Evolutionary conservation across 23 red algal genomes (phyloP).

Genomic region (Porphyridium purpureum): DNA sequence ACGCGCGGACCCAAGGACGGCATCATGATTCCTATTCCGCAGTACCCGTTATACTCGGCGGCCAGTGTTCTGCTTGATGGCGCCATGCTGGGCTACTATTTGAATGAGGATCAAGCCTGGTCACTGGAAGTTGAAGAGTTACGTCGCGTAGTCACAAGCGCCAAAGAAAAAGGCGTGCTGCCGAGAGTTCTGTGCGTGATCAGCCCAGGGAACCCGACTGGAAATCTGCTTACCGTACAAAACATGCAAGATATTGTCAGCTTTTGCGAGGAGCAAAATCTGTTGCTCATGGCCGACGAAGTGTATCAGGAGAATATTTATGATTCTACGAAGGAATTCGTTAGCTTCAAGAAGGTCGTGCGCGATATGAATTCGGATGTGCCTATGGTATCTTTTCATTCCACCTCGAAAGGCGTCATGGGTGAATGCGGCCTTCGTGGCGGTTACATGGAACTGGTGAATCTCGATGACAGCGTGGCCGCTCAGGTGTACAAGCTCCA

Average conservation of each 20-base stretch:
- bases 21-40: slow-evolving; percentile 79
- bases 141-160: not conserved
- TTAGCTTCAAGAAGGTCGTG: slow-evolving; percentile 81
- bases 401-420: slow-evolving; percentile 72
- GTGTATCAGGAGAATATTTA: slow-evolving; percentile 95
- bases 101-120: slow-evolving; percentile 73
- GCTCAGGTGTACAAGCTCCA: slow-evolving; percentile 54
- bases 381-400: slow-evolving; percentile 72
- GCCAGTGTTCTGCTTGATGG: slow-evolving; percentile 24
- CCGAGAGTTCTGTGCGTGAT: slow-evolving; percentile 46
- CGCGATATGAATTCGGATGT: slow-evolving; percentile 22
- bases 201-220: slow-evolving; percentile 93
- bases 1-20: slow-evolving; percentile 26
- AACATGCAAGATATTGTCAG: slow-evolving; percentile 52
- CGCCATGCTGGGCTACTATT: slow-evolving; percentile 43
- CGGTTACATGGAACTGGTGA: slow-evolving; percentile 71
- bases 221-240: slow-evolving; percentile 40
- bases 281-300: slow-evolving; percentile 93
- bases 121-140: slow-evolving; percentile 46
- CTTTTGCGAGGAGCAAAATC: slow-evolving; percentile 46
- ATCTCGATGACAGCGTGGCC: slow-evolving; percentile 13
- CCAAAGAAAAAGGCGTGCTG: not conserved
- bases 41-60: slow-evolving; percentile 96
- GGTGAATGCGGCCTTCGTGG: slow-evolving; percentile 88
- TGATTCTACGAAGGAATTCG: slow-evolving; percentile 40